Conservation (phyloP, 805 yeast genomes). For the Saccharomycodes ludwigii region DNA sequence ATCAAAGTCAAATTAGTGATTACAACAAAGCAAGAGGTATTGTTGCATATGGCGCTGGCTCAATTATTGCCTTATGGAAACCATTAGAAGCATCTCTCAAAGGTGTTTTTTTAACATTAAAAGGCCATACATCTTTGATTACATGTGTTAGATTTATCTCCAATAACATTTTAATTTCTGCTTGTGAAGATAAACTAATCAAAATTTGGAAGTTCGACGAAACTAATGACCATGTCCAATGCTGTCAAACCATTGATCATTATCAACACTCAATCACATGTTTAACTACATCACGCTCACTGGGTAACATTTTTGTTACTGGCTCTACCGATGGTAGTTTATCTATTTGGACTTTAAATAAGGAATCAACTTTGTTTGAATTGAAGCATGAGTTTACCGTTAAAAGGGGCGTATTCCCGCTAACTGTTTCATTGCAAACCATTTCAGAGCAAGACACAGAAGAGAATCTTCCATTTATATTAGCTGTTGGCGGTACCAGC, state of each 20-base stretch:
- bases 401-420: constrained; percentile 17
- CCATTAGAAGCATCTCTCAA: constrained; percentile 30
- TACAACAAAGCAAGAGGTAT: constrained; percentile 25
- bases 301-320: constrained; percentile 31
- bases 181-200: constrained; percentile 55
- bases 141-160: constrained; percentile 55
- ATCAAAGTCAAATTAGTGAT: constrained; percentile 49
- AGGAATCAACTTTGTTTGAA: constrained; percentile 9
- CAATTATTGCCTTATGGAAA: constrained; percentile 56
- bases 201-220: constrained; percentile 41
- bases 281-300: constrained; percentile 28
- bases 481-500: constrained; percentile 67
- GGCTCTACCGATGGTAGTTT: constrained; percentile 57
- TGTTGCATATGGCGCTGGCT: constrained; percentile 65
- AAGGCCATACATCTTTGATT: constrained; percentile 48
- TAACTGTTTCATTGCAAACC: constrained; percentile 16
- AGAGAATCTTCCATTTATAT: no score
- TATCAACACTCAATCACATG: constrained; percentile 44
- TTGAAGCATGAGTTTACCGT: constrained; percentile 16
- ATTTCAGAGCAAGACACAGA: constrained; percentile 7
- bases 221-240: constrained; percentile 9
- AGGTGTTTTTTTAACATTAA: constrained; percentile 46
- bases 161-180: constrained; percentile 36
- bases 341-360: constrained; percentile 35
- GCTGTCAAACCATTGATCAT: constrained; percentile 23